Evolutionary conservation across 2,329 filamentous ascomycete species (phyloP).

Genomic region (Truncatella angustata): DNA sequence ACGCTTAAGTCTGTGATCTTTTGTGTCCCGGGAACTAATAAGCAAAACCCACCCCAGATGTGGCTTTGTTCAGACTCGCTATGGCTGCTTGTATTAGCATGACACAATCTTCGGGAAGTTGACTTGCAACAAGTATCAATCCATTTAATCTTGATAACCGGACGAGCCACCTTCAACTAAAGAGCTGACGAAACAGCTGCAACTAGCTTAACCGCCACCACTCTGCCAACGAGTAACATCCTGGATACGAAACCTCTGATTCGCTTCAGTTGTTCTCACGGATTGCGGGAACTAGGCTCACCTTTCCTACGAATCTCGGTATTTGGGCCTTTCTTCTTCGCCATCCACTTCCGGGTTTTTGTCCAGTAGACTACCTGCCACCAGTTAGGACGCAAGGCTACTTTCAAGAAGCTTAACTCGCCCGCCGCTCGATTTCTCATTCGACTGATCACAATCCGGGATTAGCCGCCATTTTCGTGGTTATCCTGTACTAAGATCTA

Average conservation of each 20-base stretch:
- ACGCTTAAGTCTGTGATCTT: neutral
- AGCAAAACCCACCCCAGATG: slow-evolving; percentile 6
- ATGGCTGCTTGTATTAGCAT: neutral
- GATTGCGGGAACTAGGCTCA: too few relatives aligned
- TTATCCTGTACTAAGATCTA: too few relatives aligned
- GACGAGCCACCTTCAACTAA: too few relatives aligned
- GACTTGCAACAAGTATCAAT: neutral
- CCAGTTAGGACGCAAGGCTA: slow-evolving; percentile 37
- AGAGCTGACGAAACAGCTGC: neutral
- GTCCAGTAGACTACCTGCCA: slow-evolving; percentile 27
- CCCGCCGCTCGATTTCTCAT: slow-evolving; percentile 34
- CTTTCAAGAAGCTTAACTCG: slow-evolving; percentile 36
- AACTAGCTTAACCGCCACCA: neutral
- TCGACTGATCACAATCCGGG: slow-evolving; percentile 28
- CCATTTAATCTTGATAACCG: too few relatives aligned
- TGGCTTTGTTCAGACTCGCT: neutral
- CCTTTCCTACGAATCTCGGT: slow-evolving; percentile 28
- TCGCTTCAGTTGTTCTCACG: too few relatives aligned
- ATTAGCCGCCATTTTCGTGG: neutral
- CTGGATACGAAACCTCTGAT: slow-evolving; percentile 10
- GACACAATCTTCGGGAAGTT: neutral
- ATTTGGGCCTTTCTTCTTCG: slow-evolving; percentile 28
- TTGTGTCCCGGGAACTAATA: slow-evolving; percentile 5
- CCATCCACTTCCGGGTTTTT: slow-evolving; percentile 24
- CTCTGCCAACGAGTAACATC: neutral